Base-by-base conservation (phyloP, 441 rosid species). In the Mallotus japonicus region DNA sequence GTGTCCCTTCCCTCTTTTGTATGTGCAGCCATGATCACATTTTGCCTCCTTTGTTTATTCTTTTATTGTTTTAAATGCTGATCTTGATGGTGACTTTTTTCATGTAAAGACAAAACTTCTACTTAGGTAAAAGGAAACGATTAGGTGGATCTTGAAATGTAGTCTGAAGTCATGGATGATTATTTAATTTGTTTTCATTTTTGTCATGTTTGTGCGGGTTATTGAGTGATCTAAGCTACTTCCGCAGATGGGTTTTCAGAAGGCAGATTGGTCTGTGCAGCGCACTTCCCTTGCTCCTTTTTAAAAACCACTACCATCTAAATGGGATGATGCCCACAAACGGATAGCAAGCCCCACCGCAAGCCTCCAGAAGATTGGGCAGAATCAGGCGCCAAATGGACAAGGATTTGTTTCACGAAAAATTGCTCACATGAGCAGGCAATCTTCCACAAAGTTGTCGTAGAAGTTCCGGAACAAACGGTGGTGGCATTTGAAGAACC, bases 321-420 rank as follows among this genome's bases (percentile, higher is more conserved):
- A 92, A 79, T 94, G 99, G 97, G 89, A 92, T 67, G 94, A 94
- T 81, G 99, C 99, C 0, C 95, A 94, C 86, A 94, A 94, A 72
- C 92, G 99, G 99, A 89, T 94, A 71, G 76, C 90, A 82, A 92
- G 80, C 87, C 95, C 97, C 19, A 86, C 85, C 58, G 76, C 89
- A 13, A 88, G 83, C 72, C 78, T 87, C 59, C 79, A 87, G 0
- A 84, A 78, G 73, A 46, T 81, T 0, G 90, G 89, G 75, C 90
- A 86, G 56, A 42, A 74, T 22, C 90, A 80, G 68, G 74, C 58
- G 50, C 76, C 28, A 9, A 81, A 75, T 60, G 86, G 72, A 7
- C 84, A 76, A 74, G 85, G 80, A 12, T 64, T 55, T 51, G 88
- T 78, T 66, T 61, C 81, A 0, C 85, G 89, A 76, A 90, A 89